A percentile compares a stretch with the other conserved stretches of the same genome.
Conservation (phyloP, 208 protist genomes). For the Leishmania mexicana region DNA sequence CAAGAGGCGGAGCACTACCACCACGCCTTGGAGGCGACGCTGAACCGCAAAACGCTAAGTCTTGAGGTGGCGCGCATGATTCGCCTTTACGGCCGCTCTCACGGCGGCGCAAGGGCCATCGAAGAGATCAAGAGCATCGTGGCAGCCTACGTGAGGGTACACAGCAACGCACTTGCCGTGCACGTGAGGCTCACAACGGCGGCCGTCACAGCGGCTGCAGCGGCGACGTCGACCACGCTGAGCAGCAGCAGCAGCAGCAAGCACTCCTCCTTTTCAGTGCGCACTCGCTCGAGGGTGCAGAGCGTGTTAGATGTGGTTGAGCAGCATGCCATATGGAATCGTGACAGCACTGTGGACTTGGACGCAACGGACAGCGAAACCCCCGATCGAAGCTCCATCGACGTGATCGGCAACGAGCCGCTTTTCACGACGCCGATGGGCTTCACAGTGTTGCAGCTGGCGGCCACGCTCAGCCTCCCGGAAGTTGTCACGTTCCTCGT, state of each 20-base stretch:
- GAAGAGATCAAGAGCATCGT: slow-evolving; percentile 50
- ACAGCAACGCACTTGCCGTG: slow-evolving; percentile 16
- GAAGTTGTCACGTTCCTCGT: slow-evolving; percentile 59
- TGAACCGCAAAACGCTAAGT: slow-evolving; percentile 39
- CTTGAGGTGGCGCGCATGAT: slow-evolving; percentile 46
- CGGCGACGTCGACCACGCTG: background rate
- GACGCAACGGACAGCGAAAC: slow-evolving; percentile 3
- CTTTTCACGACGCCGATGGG: slow-evolving; percentile 64
- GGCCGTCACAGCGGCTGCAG: background rate
- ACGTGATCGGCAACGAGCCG: slow-evolving; percentile 41
- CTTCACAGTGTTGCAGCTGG: slow-evolving; percentile 74
- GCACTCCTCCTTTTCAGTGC: background rate
- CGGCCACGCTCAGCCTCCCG: slow-evolving; percentile 50
- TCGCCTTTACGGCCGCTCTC: slow-evolving; percentile 48
- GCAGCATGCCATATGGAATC: background rate
- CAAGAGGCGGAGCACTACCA: slow-evolving; percentile 8
- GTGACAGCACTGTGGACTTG: background rate
- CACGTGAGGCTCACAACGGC: slow-evolving; percentile 11
- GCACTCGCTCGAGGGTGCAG: background rate
- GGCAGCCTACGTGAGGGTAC: slow-evolving; percentile 22
- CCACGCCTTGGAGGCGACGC: slow-evolving; percentile 25
- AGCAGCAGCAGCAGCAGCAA: background rate
- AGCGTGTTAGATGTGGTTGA: background rate
- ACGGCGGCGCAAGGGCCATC: slow-evolving; percentile 37
- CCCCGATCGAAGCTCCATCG: background rate